Conservation (phyloP, 176 grass and related monocot genomes). For the Aechmea fasciata region DNA sequence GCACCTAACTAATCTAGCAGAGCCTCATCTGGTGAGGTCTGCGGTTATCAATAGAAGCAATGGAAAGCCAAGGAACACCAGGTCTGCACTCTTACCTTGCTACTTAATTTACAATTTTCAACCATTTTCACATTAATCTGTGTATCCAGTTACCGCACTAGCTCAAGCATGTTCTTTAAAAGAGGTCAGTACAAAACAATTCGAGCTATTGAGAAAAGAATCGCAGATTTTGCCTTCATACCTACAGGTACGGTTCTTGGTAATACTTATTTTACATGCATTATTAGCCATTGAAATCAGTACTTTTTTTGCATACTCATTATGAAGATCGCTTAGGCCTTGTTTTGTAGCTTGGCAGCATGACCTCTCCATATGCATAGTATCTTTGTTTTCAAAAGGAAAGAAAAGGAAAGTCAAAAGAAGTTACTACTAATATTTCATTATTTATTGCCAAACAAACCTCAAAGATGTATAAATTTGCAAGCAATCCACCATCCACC, state of each 20-base stretch:
- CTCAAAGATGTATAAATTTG: too few relatives aligned
- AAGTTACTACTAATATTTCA: too few relatives aligned
- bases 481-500: too few relatives aligned
- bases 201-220: conserved; percentile 17
- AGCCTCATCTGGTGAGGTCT: conserved; percentile 2
- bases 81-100: not conserved
- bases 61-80: conserved; percentile 4
- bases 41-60: conserved; percentile 13
- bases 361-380: too few relatives aligned
- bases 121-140: not conserved
- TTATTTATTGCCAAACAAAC: too few relatives aligned
- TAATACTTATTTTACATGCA: not conserved
- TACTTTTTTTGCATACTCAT: too few relatives aligned
- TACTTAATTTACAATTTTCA: not conserved
- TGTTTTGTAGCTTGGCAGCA: too few relatives aligned
- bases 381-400: too few relatives aligned
- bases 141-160: conserved; percentile 9
- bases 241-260: conserved; percentile 8
- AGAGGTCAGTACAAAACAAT: conserved; percentile 14
- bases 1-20: conserved; percentile 14
- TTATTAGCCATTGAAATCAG: too few relatives aligned
- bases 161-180: conserved; percentile 17
- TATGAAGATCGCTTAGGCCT: too few relatives aligned
- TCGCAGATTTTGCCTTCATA: conserved; percentile 21
- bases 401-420: too few relatives aligned